Conservation (phyloP, 2,329 filamentous ascomycete species). For the Fusarium longipes region DNA sequence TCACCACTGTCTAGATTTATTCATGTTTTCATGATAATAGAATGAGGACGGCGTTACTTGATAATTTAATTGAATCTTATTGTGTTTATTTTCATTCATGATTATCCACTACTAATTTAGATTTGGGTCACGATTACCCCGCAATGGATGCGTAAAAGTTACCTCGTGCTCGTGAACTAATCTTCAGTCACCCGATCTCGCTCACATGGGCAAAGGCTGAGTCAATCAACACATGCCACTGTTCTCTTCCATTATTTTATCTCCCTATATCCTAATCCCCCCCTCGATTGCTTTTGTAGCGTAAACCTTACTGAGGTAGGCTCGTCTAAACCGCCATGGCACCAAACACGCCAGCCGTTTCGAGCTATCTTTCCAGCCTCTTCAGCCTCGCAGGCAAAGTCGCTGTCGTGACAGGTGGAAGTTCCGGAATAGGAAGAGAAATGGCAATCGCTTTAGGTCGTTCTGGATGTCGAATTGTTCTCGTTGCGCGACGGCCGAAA, state of each 20-base stretch:
- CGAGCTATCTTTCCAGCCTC: slow-evolving; percentile 45
- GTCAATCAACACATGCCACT: slow-evolving; percentile 3
- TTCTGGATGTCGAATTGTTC: slow-evolving; percentile 47
- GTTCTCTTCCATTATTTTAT: neutral
- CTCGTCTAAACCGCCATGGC: slow-evolving; percentile 23
- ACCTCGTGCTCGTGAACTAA: slow-evolving; percentile 24
- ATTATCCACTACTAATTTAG: slow-evolving; percentile 3
- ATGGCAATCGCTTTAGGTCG: slow-evolving; percentile 48
- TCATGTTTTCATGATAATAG: no score
- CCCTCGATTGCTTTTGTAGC: neutral
- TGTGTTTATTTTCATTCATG: neutral
- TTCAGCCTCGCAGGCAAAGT: slow-evolving; percentile 48
- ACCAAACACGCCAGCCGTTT: slow-evolving; percentile 12
- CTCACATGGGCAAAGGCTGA: slow-evolving; percentile 19
- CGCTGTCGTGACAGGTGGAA: slow-evolving; percentile 51
- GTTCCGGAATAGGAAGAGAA: slow-evolving; percentile 50
- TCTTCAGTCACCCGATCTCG: slow-evolving; percentile 24
- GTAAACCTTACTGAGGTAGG: neutral
- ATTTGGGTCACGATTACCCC: slow-evolving; percentile 23
- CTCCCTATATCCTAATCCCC: neutral
- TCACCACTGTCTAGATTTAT: neutral
- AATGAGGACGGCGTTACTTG: neutral
- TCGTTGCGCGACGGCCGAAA: slow-evolving; percentile 46
- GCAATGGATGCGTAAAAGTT: slow-evolving; percentile 18
- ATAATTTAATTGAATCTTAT: neutral